These are phyloP conservation scores for Ophiostoma tasmaniense DNA, from an alignment of 2,329 filamentous ascomycete genomes.

Conservation along the genomic window DNA sequence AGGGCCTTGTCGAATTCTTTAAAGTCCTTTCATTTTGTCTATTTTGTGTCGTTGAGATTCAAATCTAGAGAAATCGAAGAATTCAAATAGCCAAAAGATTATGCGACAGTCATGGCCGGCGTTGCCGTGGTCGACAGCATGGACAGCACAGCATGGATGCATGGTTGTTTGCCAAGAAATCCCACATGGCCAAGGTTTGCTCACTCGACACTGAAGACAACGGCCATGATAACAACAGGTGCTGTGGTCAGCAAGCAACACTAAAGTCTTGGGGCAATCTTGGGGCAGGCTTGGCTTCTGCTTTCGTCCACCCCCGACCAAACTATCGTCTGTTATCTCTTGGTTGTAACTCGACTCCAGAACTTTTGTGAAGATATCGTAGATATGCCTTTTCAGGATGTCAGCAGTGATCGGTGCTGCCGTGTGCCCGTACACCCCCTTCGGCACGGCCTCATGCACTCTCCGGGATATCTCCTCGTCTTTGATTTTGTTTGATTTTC, in stretches of 20 bases:
- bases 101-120: not conserved
- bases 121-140: not conserved
- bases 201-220: not conserved
- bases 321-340: slow-evolving; percentile 5
- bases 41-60: no score
- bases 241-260: not conserved
- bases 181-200: not conserved
- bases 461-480: not conserved
- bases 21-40: not conserved
- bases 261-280: not conserved
- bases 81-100: no score
- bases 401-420: not conserved
- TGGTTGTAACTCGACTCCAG: not conserved
- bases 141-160: not conserved
- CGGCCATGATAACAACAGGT: not conserved
- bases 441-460: not conserved
- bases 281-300: slow-evolving; percentile 1
- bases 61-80: no score
- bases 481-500: not conserved
- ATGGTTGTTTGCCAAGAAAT: not conserved
- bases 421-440: not conserved
- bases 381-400: not conserved
- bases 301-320: not conserved
- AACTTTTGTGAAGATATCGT: no score
- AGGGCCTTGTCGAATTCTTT: not conserved